phyloP scores from a whole-genome alignment of 495 filamentous ascomycete species.

The Venustampulla echinocandica region DNA sequence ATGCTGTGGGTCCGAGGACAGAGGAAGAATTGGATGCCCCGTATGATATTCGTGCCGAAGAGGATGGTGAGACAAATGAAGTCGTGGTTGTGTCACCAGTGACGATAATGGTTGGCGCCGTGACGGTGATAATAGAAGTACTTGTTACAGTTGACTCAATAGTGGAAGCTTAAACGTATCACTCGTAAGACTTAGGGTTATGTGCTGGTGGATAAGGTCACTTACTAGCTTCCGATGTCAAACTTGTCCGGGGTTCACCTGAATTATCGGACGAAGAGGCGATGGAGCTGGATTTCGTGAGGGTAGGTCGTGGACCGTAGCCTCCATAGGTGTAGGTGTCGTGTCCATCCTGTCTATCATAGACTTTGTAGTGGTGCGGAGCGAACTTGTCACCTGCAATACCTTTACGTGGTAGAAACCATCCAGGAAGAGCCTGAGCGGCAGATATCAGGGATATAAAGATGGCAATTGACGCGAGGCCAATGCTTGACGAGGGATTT shows the following conservation, averaged over 20 bases:
- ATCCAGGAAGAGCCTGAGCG: conserved; percentile 22
- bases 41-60: too few relatives aligned
- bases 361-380: conserved; percentile 22
- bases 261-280: background rate
- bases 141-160: background rate
- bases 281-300: background rate
- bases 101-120: background rate
- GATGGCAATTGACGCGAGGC: conserved; percentile 28
- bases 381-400: conserved; percentile 12
- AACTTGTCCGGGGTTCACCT: background rate
- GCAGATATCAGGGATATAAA: conserved; percentile 26
- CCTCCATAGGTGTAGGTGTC: conserved; percentile 33
- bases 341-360: conserved; percentile 21
- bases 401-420: conserved; percentile 22
- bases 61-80: background rate
- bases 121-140: too few relatives aligned
- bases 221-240: too few relatives aligned
- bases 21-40: too few relatives aligned
- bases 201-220: background rate
- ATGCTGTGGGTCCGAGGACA: background rate
- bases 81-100: background rate
- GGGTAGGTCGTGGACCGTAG: conserved; percentile 27
- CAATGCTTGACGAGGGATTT: conserved; percentile 22
- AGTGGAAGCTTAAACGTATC: too few relatives aligned
- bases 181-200: background rate